phyloP scores from a whole-genome alignment of 1,139 yeast genomes.

The Saccharomyces pastorianus region DNA sequence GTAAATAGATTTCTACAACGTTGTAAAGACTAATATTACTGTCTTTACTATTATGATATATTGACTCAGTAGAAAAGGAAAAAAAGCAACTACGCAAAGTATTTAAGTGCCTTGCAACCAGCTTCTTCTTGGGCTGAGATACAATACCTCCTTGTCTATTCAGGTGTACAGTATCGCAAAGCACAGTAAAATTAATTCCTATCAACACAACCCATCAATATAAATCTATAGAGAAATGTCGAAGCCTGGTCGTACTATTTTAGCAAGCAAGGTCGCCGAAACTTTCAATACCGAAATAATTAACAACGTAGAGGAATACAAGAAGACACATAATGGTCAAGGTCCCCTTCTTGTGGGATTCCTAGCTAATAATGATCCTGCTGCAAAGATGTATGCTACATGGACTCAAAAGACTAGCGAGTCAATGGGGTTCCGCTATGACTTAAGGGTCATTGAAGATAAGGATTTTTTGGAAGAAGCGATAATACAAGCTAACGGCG shows the following conservation, averaged over 20 bases:
- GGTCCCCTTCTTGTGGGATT: conserved; percentile 80
- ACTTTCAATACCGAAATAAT: conserved; percentile 67
- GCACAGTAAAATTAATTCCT: background rate
- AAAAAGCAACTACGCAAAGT: background rate
- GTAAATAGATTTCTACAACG: background rate
- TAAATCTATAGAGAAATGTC: background rate
- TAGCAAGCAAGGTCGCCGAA: conserved; percentile 84
- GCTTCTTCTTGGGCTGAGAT: background rate
- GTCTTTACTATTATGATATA: background rate
- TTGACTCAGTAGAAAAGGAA: background rate
- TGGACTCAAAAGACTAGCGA: conserved; percentile 93
- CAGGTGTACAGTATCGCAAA: background rate
- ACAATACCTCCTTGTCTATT: background rate
- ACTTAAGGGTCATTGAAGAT: conserved; percentile 55
- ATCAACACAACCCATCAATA: background rate
- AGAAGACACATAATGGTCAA: conserved; percentile 21
- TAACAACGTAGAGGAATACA: conserved; percentile 45
- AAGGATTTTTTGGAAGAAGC: conserved; percentile 82
- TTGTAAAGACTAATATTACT: background rate
- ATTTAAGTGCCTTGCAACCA: background rate
- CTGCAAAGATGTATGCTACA: conserved; percentile 88
- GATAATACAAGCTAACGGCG: conserved; percentile 72
- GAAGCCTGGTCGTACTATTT: conserved; percentile 63
- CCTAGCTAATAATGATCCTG: conserved; percentile 87
- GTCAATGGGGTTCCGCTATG: conserved; percentile 76